Percentiles rank a stretch among this genome's conserved stretches.
These are phyloP conservation scores for Wickerhamomyces pijperi DNA, from an alignment of 805 yeast genomes.

Conservation along the genomic window DNA sequence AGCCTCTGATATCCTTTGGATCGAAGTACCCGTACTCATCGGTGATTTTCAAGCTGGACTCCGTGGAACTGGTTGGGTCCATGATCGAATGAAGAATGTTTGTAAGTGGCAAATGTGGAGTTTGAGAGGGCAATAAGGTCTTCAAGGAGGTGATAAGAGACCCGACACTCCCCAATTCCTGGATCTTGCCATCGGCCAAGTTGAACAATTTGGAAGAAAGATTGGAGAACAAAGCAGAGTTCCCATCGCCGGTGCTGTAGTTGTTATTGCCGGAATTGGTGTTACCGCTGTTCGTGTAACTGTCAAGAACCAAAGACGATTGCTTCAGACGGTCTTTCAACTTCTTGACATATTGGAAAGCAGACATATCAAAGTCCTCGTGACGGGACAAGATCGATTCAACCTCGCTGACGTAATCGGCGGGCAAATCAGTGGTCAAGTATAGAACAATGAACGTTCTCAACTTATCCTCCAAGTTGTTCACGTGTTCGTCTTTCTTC, in stretches of 20 bases:
- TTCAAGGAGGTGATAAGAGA: constrained; percentile 81
- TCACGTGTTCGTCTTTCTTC: constrained; percentile 33
- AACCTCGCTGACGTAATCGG: constrained; percentile 44
- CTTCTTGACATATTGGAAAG: constrained; percentile 66
- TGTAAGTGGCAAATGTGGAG: constrained; percentile 66
- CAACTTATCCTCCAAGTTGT: constrained; percentile 72
- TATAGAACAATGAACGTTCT: constrained; percentile 80
- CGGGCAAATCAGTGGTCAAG: constrained; percentile 38
- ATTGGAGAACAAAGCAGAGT: constrained; percentile 55
- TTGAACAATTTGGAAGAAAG: constrained; percentile 71
- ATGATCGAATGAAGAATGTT: constrained; percentile 83
- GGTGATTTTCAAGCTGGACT: constrained; percentile 56
- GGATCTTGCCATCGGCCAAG: constrained; percentile 67
- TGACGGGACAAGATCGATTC: constrained; percentile 46
- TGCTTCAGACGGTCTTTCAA: constrained; percentile 62
- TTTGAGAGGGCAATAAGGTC: constrained; percentile 62
- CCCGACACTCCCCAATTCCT: constrained; percentile 67
- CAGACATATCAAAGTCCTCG: constrained; percentile 48
- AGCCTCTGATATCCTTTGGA: constrained; percentile 78
- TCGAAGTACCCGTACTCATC: constrained; percentile 88
- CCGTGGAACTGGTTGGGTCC: constrained; percentile 65
- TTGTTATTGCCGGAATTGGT: no score
- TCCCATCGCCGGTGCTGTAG: no score
- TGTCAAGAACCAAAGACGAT: constrained; percentile 25
- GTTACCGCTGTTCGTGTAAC: constrained; percentile 20